phyloP scores from a whole-genome alignment of 345 rosid genomes.

The Gossypioides kirkii region DNA sequence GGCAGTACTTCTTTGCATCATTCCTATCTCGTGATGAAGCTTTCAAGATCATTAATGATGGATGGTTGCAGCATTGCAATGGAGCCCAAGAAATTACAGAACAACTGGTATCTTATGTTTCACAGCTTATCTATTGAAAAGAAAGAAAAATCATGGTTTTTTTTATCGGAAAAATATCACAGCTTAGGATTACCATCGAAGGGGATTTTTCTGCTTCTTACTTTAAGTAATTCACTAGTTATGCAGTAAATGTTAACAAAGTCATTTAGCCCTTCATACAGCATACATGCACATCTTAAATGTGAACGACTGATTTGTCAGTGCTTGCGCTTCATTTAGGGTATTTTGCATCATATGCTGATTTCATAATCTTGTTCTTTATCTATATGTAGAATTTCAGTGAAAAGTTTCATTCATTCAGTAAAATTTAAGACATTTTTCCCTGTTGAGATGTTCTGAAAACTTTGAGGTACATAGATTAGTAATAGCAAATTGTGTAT shows the following conservation, averaged over 20 bases:
- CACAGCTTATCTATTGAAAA: not conserved
- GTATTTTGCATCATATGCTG: not conserved
- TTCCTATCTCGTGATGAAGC: constrained; percentile 73
- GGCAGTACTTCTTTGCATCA: constrained; percentile 69
- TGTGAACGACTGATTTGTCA: not conserved
- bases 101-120: constrained; percentile 43
- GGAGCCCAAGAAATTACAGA: constrained; percentile 30
- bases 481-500: not conserved
- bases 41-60: constrained; percentile 53
- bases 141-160: too few relatives aligned
- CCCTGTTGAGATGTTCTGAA: not conserved
- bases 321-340: not conserved
- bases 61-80: constrained; percentile 45
- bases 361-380: not conserved
- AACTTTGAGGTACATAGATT: not conserved
- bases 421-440: not conserved
- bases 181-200: not conserved
- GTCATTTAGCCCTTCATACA: not conserved
- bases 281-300: not conserved
- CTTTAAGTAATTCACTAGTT: not conserved
- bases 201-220: constrained; percentile 1
- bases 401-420: not conserved
- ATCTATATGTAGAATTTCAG: not conserved
- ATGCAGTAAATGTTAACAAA: not conserved
- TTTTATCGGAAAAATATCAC: not conserved